Percentiles rank a stretch among this genome's conserved stretches.
Conservation (phyloP, 2,329 filamentous ascomycete genomes). For the Kalmusia sp. region DNA sequence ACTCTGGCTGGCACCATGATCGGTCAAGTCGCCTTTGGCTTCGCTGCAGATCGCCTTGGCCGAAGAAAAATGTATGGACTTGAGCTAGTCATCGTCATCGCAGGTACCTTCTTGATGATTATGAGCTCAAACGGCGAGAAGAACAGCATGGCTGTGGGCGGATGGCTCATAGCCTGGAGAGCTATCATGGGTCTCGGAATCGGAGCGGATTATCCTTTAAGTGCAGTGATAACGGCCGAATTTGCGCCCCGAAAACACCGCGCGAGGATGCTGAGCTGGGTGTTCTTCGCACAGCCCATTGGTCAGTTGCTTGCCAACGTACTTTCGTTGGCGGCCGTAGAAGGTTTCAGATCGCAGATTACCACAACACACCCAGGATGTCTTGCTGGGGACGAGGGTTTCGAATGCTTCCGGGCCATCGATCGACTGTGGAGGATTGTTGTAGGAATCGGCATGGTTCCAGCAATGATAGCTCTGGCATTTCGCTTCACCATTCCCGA, state of each 20-base stretch:
- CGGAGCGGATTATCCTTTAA: conserved; percentile 47
- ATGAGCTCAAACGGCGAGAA: conserved; percentile 46
- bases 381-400: conserved; percentile 18
- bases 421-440: conserved; percentile 51
- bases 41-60: conserved; percentile 47
- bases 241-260: conserved; percentile 47
- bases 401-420: conserved; percentile 38
- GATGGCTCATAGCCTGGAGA: conserved; percentile 50
- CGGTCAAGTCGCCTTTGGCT: conserved; percentile 48
- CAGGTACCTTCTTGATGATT: conserved; percentile 47
- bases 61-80: conserved; percentile 50
- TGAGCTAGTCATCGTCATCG: conserved; percentile 50
- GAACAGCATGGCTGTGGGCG: conserved; percentile 46
- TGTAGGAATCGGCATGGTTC: conserved; percentile 49
- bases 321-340: conserved; percentile 36
- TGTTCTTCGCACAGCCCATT: conserved; percentile 53
- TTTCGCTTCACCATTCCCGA: conserved; percentile 53
- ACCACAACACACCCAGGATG: conserved; percentile 22
- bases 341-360: conserved; percentile 33
- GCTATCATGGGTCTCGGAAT: conserved; percentile 51
- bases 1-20: conserved; percentile 49
- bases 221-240: conserved; percentile 48
- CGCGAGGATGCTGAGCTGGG: conserved; percentile 50
- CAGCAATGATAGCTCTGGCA: conserved; percentile 45
- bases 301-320: conserved; percentile 46